Evolutionary conservation across 2,329 filamentous ascomycete genomes (phyloP), one percentile per base, ranked within the genome.

Genomic region (Diaporthe sp.): DNA sequence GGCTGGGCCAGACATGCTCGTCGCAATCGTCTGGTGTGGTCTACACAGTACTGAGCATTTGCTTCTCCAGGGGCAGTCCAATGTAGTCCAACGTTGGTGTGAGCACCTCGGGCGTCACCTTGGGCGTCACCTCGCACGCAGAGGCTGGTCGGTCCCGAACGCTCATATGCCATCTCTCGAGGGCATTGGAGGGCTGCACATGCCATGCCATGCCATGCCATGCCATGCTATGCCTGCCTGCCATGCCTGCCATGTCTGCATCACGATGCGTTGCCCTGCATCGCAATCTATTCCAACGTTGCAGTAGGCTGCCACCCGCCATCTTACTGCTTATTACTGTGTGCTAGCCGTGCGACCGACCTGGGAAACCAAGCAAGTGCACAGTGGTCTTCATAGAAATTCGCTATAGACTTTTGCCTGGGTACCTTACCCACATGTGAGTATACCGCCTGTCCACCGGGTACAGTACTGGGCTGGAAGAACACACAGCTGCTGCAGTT

Each of bases 211-310:
- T 65, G 60, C 44, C 25, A 22, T 67, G 61, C 42, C 25, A 34
- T 20, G 31, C 31, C 44, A 51, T 49, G 42, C 61, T 20, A 34
- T 65, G 44, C 61, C 61, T 67, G 61, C 28, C 44, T 20, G 53
- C 53, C 53, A 63, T 44, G 44, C 61, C 61, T 67, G 61, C 28
- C 63, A 67, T 22, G 31, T 12, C 65, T 70, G 65, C 65, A 70
- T 55, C 49, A 34, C 47, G 34, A 53, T 70, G 65, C 65, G 34
- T 42, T 70, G 49, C 65, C 65, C 65, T 70, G 65, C 65, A 55
- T 70, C 49, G 65, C 65, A 70, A 70, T 70, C 47, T 70, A 70
- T 70, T 70, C 13, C 65, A 55, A 13, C 34, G 65, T 70, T 55
- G 49, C 65, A 70, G 47, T n/a, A 68, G 65, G 47, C 65, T 68